Evolutionary conservation across 2,329 filamentous ascomycete genomes (phyloP).

Genomic region (Epichloe festucae): DNA sequence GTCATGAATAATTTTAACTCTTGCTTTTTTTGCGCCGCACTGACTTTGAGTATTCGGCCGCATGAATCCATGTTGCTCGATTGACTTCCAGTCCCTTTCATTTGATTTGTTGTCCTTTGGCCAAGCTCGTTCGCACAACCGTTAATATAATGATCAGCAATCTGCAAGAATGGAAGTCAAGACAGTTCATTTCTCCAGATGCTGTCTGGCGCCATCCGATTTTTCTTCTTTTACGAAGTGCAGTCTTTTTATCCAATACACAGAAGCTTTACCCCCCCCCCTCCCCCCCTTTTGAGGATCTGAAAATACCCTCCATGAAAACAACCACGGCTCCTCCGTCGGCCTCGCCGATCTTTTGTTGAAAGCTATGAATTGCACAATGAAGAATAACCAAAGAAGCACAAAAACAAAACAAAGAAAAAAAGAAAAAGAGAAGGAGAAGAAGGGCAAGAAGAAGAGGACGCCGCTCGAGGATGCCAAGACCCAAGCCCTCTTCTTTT

Average conservation of each 20-base stretch:
- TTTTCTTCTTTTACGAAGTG: not conserved
- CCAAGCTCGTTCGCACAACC: not conserved
- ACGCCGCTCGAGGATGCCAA: not conserved
- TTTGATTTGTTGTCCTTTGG: not conserved
- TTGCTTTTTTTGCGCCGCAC: not conserved
- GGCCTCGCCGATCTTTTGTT: not conserved
- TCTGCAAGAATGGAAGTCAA: not conserved
- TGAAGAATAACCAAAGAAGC: not conserved
- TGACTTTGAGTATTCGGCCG: not conserved
- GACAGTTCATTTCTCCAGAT: not conserved
- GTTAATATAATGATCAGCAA: not conserved
- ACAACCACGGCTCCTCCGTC: not conserved
- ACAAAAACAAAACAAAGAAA: not conserved
- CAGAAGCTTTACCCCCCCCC: not conserved
- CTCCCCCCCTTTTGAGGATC: not conserved
- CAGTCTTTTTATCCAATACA: not conserved
- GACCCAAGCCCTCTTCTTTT: not conserved
- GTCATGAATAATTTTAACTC: not conserved
- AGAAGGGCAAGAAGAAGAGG: not conserved
- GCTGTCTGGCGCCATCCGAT: not conserved
- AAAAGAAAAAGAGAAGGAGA: not conserved
- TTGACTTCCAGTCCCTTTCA: not conserved
- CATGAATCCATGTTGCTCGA: not conserved
- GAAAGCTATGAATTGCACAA: not conserved
- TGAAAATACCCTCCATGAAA: not conserved